phyloP scores from a whole-genome alignment of 805 yeast species.

The Suhomyces kilbournensis region DNA sequence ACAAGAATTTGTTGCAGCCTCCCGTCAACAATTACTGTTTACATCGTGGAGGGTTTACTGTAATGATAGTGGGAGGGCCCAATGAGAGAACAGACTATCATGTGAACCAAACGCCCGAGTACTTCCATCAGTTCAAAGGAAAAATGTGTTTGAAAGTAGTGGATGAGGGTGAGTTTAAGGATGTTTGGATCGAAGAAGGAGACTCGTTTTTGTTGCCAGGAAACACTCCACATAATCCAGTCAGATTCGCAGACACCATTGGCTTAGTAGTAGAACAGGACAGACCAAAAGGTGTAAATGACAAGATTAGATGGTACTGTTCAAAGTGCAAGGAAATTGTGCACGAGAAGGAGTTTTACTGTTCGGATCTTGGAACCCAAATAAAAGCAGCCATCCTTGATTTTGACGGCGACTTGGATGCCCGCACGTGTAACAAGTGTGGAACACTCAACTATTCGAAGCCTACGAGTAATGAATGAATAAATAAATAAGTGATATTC shows the following conservation, averaged over 20 bases:
- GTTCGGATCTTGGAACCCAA: constrained; percentile 83
- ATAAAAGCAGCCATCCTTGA: constrained; percentile 75
- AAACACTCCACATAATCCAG: constrained; percentile 87
- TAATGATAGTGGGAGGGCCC: constrained; percentile 96
- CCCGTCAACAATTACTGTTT: constrained; percentile 91
- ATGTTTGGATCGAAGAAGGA: constrained; percentile 75
- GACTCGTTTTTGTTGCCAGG: constrained; percentile 86
- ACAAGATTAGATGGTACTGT: constrained; percentile 87
- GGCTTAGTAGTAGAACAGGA: constrained; percentile 93
- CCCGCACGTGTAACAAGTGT: constrained; percentile 72
- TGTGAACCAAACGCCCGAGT: constrained; percentile 91
- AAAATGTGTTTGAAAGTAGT: constrained; percentile 81
- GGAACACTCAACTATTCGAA: constrained; percentile 70
- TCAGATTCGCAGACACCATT: constrained; percentile 77
- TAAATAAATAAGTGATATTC: constrained; percentile 19
- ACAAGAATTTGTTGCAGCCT: constrained; percentile 73
- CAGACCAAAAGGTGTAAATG: constrained; percentile 68
- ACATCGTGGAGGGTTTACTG: constrained; percentile 88
- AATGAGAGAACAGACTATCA: constrained; percentile 93
- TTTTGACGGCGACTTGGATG: constrained; percentile 60
- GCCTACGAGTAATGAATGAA: constrained; percentile 30
- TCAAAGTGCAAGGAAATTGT: constrained; percentile 60
- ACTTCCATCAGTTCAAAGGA: constrained; percentile 87
- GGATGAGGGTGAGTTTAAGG: constrained; percentile 64
- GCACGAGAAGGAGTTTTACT: constrained; percentile 68